Conservation (phyloP, 179 eudicot genomes). For the Pouteria campechiana region DNA sequence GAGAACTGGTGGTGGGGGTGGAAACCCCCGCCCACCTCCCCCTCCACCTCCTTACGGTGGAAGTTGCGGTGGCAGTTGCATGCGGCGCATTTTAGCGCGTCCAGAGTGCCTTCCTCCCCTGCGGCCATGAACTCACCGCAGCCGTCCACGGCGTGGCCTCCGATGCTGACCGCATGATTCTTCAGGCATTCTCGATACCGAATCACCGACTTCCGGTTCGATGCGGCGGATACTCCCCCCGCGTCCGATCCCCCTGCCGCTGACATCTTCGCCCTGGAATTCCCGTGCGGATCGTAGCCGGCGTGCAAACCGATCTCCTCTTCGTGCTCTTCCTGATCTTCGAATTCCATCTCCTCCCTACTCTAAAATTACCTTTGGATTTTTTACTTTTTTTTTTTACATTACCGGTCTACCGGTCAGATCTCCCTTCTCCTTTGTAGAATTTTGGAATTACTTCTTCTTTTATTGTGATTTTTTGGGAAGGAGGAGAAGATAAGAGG, state of each 20-base stretch:
- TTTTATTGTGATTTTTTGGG: not conserved
- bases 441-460: no score
- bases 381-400: not conserved
- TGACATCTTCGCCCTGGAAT: conserved; percentile 6
- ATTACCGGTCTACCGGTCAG: conserved; percentile 2
- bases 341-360: conserved; percentile 12
- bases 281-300: conserved; percentile 12
- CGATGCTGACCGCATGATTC: conserved; percentile 25
- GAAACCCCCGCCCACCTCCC: not conserved
- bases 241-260: not conserved
- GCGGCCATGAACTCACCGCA: conserved; percentile 34
- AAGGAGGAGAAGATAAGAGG: conserved; percentile 18
- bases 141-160: conserved; percentile 28
- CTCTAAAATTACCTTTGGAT: not conserved
- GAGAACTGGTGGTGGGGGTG: conserved; percentile 21
- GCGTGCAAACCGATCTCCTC: conserved; percentile 10
- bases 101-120: conserved; percentile 23
- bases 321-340: conserved; percentile 18
- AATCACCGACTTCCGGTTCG: conserved; percentile 1
- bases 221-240: not conserved
- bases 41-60: conserved; percentile 22
- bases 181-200: conserved; percentile 24
- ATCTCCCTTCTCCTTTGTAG: no score
- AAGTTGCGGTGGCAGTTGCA: conserved; percentile 41
- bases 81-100: conserved; percentile 31